A percentile compares a stretch with the other conserved stretches of the same genome.
Conservation (phyloP, 192 early-diverging fungal species). For the Gaertneriomyces sp. region DNA sequence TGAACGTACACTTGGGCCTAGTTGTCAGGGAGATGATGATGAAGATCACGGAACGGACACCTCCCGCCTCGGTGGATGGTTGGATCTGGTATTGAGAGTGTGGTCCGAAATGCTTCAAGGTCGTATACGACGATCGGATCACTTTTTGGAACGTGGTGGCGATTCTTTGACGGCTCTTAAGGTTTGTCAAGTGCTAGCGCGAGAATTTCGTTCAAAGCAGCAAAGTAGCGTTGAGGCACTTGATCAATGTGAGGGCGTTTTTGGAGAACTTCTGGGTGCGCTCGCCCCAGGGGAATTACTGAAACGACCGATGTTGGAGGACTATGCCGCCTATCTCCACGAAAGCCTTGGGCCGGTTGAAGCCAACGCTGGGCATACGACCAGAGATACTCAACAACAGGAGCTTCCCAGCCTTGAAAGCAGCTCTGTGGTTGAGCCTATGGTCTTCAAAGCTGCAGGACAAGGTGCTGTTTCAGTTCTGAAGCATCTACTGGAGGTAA, state of each 20-base stretch:
- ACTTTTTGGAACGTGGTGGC: constrained; percentile 35
- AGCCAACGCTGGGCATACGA: neutral
- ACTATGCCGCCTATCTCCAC: constrained; percentile 27
- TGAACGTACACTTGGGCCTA: neutral
- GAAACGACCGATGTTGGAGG: constrained; percentile 27
- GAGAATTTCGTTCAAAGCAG: neutral
- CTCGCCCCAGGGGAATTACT: constrained; percentile 35
- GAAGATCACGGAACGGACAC: constrained; percentile 3
- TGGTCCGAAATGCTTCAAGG: neutral
- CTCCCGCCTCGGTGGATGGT: neutral
- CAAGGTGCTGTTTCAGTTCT: constrained; percentile 10
- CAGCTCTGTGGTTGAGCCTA: too few relatives aligned
- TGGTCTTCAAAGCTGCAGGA: constrained; percentile 12
- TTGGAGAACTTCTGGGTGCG: constrained; percentile 37
- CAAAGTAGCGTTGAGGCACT: neutral
- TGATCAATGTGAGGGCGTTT: neutral
- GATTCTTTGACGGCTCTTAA: constrained; percentile 37
- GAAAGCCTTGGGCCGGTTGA: constrained; percentile 7
- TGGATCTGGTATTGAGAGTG: neutral
- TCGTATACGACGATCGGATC: neutral
- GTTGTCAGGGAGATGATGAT: constrained; percentile 12
- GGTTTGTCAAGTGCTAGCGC: constrained; percentile 21
- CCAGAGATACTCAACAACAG: neutral
- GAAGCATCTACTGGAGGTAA: neutral
- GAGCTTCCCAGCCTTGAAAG: neutral